Evolutionary conservation across 192 early-diverging fungal species (phyloP).

Genomic region (Obelidium mucronatum): DNA sequence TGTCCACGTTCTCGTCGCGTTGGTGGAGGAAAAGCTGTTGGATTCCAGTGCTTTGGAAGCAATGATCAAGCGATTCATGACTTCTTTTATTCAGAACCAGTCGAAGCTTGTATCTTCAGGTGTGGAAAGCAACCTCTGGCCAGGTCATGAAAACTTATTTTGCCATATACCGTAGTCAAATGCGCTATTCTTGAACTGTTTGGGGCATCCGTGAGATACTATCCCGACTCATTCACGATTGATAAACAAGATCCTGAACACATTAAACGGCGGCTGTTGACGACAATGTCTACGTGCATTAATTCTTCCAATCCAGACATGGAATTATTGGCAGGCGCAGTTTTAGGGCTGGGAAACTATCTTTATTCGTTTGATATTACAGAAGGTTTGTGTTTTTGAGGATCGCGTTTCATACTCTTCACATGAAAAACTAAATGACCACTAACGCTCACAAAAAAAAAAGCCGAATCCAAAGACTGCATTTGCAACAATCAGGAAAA

Average conservation of each 20-base stretch:
- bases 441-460: too few relatives aligned
- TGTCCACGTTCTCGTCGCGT: slow-evolving; percentile 25
- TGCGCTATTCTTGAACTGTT: slow-evolving; percentile 41
- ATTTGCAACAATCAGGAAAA: slow-evolving; percentile 14
- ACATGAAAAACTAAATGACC: background rate
- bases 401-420: background rate
- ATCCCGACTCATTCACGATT: slow-evolving; percentile 25
- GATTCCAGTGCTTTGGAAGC: slow-evolving; percentile 31
- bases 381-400: slow-evolving; percentile 14
- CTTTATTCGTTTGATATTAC: slow-evolving; percentile 32
- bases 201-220: slow-evolving; percentile 34
- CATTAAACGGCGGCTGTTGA: slow-evolving; percentile 27
- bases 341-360: slow-evolving; percentile 38
- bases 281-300: slow-evolving; percentile 29
- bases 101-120: slow-evolving; percentile 42
- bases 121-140: background rate
- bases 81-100: slow-evolving; percentile 37
- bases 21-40: slow-evolving; percentile 30
- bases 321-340: slow-evolving; percentile 43
- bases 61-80: slow-evolving; percentile 39
- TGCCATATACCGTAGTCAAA: slow-evolving; percentile 39
- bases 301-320: slow-evolving; percentile 38
- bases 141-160: background rate
- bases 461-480: slow-evolving; percentile 18
- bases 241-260: slow-evolving; percentile 29